Evolutionary conservation across 2,329 filamentous ascomycete species (phyloP).

Genomic region (Fulvia fulva): DNA sequence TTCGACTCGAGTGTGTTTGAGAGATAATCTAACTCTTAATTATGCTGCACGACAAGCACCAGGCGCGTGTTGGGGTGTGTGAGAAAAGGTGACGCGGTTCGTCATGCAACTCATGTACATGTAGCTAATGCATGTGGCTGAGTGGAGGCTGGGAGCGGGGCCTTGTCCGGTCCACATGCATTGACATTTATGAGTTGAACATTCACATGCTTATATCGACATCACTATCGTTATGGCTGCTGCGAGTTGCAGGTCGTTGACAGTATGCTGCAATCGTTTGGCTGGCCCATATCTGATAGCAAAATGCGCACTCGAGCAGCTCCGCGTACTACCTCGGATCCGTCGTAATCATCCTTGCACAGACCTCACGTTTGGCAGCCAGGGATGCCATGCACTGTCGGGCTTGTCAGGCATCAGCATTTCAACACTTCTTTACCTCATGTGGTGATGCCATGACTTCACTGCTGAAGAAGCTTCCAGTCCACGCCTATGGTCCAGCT

Average conservation of each 20-base stretch:
- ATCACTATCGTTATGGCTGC: too few relatives aligned
- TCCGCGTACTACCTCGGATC: not conserved
- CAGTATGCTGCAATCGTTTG: too few relatives aligned
- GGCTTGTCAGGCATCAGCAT: not conserved
- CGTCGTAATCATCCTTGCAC: not conserved
- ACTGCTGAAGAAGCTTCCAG: conserved; percentile 31
- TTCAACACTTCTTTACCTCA: not conserved
- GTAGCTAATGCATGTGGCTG: not conserved
- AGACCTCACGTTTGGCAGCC: not conserved
- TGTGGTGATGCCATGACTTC: not conserved
- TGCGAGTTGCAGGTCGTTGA: too few relatives aligned
- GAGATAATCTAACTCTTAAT: not conserved
- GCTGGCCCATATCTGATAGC: too few relatives aligned
- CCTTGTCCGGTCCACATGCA: too few relatives aligned
- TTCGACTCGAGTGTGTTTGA: not conserved
- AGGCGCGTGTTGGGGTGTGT: not conserved
- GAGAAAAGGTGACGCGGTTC: not conserved
- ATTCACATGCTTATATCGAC: too few relatives aligned
- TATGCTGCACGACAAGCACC: not conserved
- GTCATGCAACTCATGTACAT: not conserved
- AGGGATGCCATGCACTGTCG: not conserved
- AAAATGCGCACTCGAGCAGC: too few relatives aligned
- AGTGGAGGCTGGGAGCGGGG: not conserved
- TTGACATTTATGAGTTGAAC: too few relatives aligned
- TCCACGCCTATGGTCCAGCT: conserved; percentile 42